Conservation (phyloP, 768 basidiomycete species). For the Russula virescens region DNA sequence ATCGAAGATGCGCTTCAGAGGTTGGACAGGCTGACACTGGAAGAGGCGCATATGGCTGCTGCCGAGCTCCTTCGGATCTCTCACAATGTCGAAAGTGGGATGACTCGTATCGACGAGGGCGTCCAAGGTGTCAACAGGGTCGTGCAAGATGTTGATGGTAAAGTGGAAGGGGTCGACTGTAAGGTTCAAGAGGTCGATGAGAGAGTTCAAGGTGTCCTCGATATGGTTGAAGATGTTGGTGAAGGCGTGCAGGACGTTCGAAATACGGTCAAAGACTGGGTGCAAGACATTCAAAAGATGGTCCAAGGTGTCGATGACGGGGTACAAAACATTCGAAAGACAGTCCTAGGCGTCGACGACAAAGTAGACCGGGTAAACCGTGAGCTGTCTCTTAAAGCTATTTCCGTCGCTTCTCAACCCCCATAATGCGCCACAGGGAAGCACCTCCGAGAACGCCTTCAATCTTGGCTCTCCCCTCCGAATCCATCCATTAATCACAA, state of each 20-base stretch:
- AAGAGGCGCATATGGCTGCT: neutral
- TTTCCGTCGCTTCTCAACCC: neutral
- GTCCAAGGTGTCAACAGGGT: neutral
- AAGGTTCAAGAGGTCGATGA: neutral
- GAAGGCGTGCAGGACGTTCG: neutral
- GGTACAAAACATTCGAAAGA: neutral
- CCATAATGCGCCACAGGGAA: neutral
- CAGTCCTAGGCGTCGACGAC: neutral
- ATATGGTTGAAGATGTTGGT: neutral
- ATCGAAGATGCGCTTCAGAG: neutral
- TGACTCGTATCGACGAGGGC: neutral
- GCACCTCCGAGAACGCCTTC: neutral
- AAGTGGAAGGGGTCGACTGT: no score
- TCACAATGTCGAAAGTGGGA: neutral
- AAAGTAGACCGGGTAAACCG: neutral
- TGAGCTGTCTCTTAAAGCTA: neutral
- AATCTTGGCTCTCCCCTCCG: neutral
- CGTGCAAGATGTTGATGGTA: neutral
- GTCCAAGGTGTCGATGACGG: neutral
- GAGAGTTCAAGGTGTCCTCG: neutral
- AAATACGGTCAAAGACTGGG: no score
- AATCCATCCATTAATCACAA: neutral
- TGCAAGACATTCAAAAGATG: no score
- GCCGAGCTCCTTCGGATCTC: neutral
- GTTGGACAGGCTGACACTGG: neutral